Evolutionary conservation across 2,329 filamentous ascomycete species (phyloP).

Genomic region (Phaeosphaeria sp.): DNA sequence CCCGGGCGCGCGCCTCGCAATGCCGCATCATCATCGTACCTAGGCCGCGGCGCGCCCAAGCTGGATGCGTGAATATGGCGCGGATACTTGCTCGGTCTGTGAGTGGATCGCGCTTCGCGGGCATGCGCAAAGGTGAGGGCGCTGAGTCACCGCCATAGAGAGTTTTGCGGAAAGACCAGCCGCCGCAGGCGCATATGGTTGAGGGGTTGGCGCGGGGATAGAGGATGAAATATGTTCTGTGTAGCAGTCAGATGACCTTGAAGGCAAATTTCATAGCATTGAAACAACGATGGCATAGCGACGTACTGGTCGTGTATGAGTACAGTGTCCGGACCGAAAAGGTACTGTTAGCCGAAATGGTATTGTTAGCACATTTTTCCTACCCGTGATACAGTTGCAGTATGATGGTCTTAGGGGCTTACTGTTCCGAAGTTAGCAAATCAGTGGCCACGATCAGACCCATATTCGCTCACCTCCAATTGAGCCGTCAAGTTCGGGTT

Average conservation of each 20-base stretch:
- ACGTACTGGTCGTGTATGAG: constrained; percentile 37
- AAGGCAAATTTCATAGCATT: neutral
- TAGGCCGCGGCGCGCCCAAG: constrained; percentile 35
- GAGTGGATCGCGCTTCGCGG: constrained; percentile 35
- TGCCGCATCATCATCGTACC: constrained; percentile 49
- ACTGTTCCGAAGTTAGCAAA: neutral
- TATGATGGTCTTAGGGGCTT: neutral
- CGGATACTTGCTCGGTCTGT: constrained; percentile 42
- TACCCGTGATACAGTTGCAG: neutral
- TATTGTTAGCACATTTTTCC: neutral
- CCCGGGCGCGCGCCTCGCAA: constrained; percentile 36
- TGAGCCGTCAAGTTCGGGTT: constrained; percentile 43
- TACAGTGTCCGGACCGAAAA: constrained; percentile 45
- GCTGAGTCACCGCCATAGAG: constrained; percentile 44
- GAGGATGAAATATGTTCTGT: constrained; percentile 44
- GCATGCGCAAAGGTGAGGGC: constrained; percentile 36
- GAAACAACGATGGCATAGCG: neutral
- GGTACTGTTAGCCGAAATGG: constrained; percentile 12
- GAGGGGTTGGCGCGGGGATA: constrained; percentile 25
- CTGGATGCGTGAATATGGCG: constrained; percentile 45
- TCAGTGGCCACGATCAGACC: neutral
- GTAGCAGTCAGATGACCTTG: neutral
- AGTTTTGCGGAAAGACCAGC: constrained; percentile 45
- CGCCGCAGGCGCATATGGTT: constrained; percentile 42
- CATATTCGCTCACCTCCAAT: constrained; percentile 25